Evolutionary conservation across 352 stramenopile genomes (phyloP).

Genomic region (Phytophthora colocasiae): DNA sequence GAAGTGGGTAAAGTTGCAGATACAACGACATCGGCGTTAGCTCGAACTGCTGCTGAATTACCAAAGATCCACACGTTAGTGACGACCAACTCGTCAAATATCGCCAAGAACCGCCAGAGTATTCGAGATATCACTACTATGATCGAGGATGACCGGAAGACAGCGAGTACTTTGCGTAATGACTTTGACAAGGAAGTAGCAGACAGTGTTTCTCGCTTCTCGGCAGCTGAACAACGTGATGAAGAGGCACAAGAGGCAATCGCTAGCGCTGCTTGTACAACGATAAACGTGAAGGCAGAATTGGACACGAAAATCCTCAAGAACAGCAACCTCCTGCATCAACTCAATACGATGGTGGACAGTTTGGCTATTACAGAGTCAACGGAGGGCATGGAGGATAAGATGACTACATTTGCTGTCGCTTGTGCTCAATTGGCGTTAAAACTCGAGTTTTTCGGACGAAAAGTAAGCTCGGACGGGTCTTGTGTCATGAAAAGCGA

Average conservation of each 20-base stretch:
- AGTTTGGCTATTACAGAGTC: conserved; percentile 66
- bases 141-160: conserved; percentile 45
- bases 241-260: conserved; percentile 43
- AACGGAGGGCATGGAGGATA: conserved; percentile 65
- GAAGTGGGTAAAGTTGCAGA: conserved; percentile 52
- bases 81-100: conserved; percentile 43
- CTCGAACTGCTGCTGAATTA: conserved; percentile 54
- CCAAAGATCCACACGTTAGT: conserved; percentile 56
- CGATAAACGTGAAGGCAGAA: conserved; percentile 36
- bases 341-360: conserved; percentile 74
- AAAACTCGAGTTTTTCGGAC: conserved; percentile 64
- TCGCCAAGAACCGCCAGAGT: conserved; percentile 53
- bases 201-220: conserved; percentile 33
- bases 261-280: conserved; percentile 23
- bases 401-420: conserved; percentile 56
- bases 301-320: conserved; percentile 54
- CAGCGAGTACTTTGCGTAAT: conserved; percentile 27
- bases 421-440: conserved; percentile 53
- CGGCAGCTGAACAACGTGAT: conserved; percentile 34
- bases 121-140: conserved; percentile 43
- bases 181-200: conserved; percentile 44
- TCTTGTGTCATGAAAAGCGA: conserved; percentile 31
- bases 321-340: conserved; percentile 70
- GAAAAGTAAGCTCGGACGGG: conserved; percentile 24
- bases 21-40: conserved; percentile 50